Evolutionary conservation across 225 moss, liverwort and hornwort species (phyloP).

Genomic region (Bryoerythrophyllum caledonicum): DNA sequence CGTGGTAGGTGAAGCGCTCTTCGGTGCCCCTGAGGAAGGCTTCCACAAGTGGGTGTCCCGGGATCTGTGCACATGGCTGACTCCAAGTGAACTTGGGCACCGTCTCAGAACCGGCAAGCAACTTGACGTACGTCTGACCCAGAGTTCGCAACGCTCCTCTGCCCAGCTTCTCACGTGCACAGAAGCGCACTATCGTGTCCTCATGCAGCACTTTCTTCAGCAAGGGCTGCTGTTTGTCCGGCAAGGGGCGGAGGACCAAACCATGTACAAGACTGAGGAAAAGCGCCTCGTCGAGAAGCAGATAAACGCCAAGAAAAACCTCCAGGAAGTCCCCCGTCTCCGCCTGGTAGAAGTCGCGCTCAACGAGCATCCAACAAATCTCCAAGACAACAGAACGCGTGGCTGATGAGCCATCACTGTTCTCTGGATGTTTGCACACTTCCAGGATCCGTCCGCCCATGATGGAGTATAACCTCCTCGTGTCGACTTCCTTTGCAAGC

Average conservation of each 20-base stretch:
- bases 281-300: not conserved
- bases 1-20: not conserved
- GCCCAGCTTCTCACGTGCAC: not conserved
- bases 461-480: not conserved
- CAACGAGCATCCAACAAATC: not conserved
- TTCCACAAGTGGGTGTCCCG: not conserved
- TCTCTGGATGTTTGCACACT: too few relatives aligned
- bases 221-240: not conserved
- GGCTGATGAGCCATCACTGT: not conserved
- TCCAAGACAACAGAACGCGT: not conserved
- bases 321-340: not conserved
- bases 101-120: not conserved
- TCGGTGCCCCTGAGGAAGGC: not conserved
- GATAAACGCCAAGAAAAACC: not conserved
- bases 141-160: not conserved
- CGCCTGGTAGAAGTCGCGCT: not conserved
- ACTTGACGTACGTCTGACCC: not conserved
- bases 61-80: not conserved
- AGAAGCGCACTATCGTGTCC: not conserved
- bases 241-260: not conserved
- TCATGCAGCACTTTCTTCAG: not conserved
- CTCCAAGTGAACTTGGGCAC: not conserved
- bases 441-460: not conserved
- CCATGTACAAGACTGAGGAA: not conserved
- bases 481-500: not conserved